phyloP scores from a whole-genome alignment of 148 eudicot genomes.

The Amaranthus hypochondriacus region DNA sequence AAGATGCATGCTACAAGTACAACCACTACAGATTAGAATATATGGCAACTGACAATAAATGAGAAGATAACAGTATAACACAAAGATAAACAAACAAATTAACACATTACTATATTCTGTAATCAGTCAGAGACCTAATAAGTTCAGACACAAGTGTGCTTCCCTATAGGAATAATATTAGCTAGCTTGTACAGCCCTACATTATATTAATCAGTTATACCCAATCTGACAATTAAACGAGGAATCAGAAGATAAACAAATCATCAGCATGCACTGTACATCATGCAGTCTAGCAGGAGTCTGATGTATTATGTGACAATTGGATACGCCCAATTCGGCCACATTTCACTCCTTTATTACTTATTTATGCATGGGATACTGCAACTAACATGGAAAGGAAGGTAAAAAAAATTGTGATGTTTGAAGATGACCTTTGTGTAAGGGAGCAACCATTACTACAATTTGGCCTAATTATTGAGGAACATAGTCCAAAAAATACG shows the following conservation, averaged over 20 bases:
- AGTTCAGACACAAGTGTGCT: background rate
- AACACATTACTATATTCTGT: constrained; percentile 8
- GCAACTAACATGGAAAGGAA: background rate
- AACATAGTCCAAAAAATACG: too few relatives aligned
- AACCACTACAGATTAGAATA: constrained; percentile 22
- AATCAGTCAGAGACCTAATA: constrained; percentile 22
- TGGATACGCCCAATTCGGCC: constrained; percentile 8
- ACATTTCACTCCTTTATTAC: background rate
- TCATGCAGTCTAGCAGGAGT: background rate
- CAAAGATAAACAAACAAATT: constrained; percentile 13
- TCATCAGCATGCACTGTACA: constrained; percentile 12
- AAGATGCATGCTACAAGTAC: constrained; percentile 32
- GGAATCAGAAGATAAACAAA: background rate
- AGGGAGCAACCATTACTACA: too few relatives aligned
- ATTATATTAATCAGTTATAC: constrained; percentile 6
- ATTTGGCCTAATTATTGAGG: too few relatives aligned
- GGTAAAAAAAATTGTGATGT: too few relatives aligned
- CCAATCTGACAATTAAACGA: background rate
- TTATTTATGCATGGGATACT: background rate
- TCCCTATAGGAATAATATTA: constrained; percentile 11
- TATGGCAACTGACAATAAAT: constrained; percentile 17
- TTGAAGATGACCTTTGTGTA: too few relatives aligned
- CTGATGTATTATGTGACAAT: constrained; percentile 13
- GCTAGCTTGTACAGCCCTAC: constrained; percentile 1
- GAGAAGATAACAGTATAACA: constrained; percentile 6